Percentiles rank a stretch among this genome's conserved stretches.
Conservation (phyloP, 148 eudicot species). For the Simmondsia chinensis region DNA sequence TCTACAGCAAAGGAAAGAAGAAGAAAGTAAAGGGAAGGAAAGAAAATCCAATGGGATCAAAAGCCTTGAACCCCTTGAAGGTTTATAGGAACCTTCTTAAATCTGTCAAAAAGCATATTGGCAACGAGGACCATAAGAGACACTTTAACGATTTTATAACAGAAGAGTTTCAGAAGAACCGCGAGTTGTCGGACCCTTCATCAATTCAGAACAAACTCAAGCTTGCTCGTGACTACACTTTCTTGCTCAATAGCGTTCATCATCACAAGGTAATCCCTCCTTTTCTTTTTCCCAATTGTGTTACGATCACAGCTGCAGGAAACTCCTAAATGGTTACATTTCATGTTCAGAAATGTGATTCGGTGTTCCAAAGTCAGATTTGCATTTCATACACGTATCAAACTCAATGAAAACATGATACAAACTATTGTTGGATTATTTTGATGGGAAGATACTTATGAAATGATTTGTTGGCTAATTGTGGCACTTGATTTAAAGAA, state of each 20-base stretch:
- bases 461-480: too few species aligned
- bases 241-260: conserved; percentile 68
- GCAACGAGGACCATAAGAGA: conserved; percentile 47
- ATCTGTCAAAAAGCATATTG: conserved; percentile 69
- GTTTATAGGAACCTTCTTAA: conserved; percentile 61
- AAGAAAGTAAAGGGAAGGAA: neutral
- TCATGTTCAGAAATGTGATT: too few species aligned
- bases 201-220: conserved; percentile 41
- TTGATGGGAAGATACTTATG: too few species aligned
- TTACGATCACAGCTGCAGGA: neutral
- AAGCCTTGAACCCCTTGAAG: conserved; percentile 42
- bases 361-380: too few species aligned
- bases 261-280: conserved; percentile 56
- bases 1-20: too few species aligned
- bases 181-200: conserved; percentile 25
- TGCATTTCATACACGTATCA: too few species aligned
- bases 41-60: conserved; percentile 38
- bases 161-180: conserved; percentile 53
- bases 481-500: too few species aligned
- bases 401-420: too few species aligned
- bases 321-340: too few species aligned
- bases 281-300: neutral
- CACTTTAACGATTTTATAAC: conserved; percentile 52
- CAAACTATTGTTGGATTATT: too few species aligned
- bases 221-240: conserved; percentile 65